Conservation (phyloP, 169 alveolate species). For the Eimeria brunetti region DNA sequence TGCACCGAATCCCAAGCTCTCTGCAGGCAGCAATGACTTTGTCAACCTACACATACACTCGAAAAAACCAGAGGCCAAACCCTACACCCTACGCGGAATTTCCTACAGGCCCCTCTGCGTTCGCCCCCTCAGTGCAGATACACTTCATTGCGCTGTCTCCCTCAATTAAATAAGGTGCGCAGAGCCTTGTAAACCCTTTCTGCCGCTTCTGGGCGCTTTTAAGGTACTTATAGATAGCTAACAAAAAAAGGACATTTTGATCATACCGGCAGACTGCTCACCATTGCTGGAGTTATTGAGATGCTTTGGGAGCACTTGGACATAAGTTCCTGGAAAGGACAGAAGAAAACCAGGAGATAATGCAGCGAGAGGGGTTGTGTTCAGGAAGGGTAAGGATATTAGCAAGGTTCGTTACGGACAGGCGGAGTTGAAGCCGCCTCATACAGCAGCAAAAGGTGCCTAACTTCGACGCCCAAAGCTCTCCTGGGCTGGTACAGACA, state of each 20-base stretch:
- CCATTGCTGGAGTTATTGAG: slow-evolving; percentile 69
- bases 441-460: too few species aligned
- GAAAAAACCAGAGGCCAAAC: not conserved
- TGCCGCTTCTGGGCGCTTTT: not conserved
- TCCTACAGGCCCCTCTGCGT: not conserved
- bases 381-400: not conserved
- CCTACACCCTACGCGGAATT: not conserved
- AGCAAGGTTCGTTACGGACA: not conserved
- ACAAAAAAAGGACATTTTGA: not conserved
- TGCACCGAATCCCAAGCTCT: slow-evolving; percentile 88
- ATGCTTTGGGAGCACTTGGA: slow-evolving; percentile 70
- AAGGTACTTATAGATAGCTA: not conserved
- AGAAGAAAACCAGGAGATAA: not conserved
- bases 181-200: not conserved
- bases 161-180: not conserved
- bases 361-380: too few species aligned
- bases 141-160: not conserved
- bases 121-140: not conserved
- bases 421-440: not conserved
- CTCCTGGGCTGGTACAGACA: not conserved
- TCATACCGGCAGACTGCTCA: slow-evolving; percentile 10
- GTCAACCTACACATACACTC: slow-evolving; percentile 66
- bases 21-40: slow-evolving; percentile 74
- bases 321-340: slow-evolving; percentile 64
- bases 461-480: not conserved